These are phyloP conservation scores for Gomphus bonarii DNA, from an alignment of 1,284 basidiomycete species.

Conservation along the genomic window DNA sequence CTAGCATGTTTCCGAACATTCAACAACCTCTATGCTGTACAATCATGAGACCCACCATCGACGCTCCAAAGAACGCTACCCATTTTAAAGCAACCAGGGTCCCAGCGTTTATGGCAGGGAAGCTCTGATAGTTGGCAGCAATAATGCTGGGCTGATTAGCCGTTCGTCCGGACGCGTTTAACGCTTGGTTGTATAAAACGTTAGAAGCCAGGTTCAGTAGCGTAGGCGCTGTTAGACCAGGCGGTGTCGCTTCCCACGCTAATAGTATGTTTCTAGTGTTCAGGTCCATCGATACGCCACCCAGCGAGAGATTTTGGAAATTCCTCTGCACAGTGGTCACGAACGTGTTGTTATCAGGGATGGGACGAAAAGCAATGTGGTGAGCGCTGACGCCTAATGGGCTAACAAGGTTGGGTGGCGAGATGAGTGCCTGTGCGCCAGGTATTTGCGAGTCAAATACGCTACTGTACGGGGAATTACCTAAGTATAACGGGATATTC, in stretches of 20 bases:
- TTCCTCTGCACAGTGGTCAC: conserved; percentile 36
- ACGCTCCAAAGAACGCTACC: conserved; percentile 56
- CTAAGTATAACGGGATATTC: conserved; percentile 36
- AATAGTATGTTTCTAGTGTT: conserved; percentile 36
- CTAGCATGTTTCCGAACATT: conserved; percentile 21
- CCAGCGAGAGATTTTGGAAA: conserved; percentile 40
- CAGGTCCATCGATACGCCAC: conserved; percentile 50
- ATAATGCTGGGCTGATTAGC: conserved; percentile 36
- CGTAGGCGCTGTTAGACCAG: conserved; percentile 41
- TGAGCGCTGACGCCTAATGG: conserved; percentile 29
- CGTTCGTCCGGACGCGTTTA: conserved; percentile 35
- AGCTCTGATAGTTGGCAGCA: conserved; percentile 39
- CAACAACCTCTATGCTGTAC: background rate
- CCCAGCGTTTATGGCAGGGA: conserved; percentile 41
- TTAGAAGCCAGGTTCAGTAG: conserved; percentile 63
- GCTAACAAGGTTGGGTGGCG: conserved; percentile 36
- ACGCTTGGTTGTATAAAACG: conserved; percentile 47
- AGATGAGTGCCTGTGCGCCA: conserved; percentile 20
- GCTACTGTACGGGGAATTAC: conserved; percentile 22
- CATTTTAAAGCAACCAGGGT: conserved; percentile 56
- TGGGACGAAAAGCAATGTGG: conserved; percentile 25
- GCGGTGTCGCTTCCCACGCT: conserved; percentile 53
- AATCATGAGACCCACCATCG: conserved; percentile 39
- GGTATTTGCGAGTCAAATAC: background rate
- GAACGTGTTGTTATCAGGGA: conserved; percentile 46